phyloP scores from a whole-genome alignment of 164 flowering plant genomes.

The Chimonanthus salicifolius region DNA sequence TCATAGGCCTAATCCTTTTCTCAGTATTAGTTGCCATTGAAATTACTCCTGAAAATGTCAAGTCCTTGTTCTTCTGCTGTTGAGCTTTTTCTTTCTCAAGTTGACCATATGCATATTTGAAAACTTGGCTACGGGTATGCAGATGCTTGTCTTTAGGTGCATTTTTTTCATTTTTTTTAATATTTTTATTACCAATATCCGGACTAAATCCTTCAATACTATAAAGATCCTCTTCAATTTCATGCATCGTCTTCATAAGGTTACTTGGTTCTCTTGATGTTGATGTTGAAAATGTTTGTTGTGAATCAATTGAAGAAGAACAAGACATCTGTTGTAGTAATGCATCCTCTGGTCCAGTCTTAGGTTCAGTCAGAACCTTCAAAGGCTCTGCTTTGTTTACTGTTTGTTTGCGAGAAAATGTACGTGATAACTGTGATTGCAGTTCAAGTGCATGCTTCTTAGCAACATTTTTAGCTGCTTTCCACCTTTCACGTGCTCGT shows the following conservation, averaged over 20 bases:
- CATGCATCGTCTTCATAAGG: slow-evolving; percentile 57
- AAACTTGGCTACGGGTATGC: slow-evolving; percentile 84
- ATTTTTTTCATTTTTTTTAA: slow-evolving; percentile 46
- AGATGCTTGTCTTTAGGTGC: slow-evolving; percentile 58
- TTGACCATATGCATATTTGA: slow-evolving; percentile 94
- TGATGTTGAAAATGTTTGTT: slow-evolving; percentile 23
- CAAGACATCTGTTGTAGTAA: slow-evolving; percentile 25
- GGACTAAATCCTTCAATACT: slow-evolving; percentile 61
- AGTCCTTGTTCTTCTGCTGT: slow-evolving; percentile 61
- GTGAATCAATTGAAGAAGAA: slow-evolving; percentile 20
- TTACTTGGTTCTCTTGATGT: slow-evolving; percentile 47
- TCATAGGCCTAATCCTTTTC: slow-evolving; percentile 51
- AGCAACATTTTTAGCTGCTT: slow-evolving; percentile 73
- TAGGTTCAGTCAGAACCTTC: slow-evolving; percentile 30
- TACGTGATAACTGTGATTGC: slow-evolving; percentile 66
- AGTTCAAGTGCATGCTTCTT: slow-evolving; percentile 66
- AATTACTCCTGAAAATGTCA: slow-evolving; percentile 84
- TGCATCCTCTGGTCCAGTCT: slow-evolving; percentile 46
- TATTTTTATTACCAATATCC: slow-evolving; percentile 63
- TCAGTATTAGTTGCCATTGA: slow-evolving; percentile 80
- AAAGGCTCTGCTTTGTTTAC: slow-evolving; percentile 21
- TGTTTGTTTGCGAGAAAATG: slow-evolving; percentile 71
- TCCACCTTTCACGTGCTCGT: slow-evolving; percentile 91
- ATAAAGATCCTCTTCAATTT: slow-evolving; percentile 59
- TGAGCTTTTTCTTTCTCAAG: slow-evolving; percentile 94